A percentile compares a stretch with the other conserved stretches of the same genome.
phyloP scores from a whole-genome alignment of 768 basidiomycete genomes.

The Xerocomellus amylosporus region DNA sequence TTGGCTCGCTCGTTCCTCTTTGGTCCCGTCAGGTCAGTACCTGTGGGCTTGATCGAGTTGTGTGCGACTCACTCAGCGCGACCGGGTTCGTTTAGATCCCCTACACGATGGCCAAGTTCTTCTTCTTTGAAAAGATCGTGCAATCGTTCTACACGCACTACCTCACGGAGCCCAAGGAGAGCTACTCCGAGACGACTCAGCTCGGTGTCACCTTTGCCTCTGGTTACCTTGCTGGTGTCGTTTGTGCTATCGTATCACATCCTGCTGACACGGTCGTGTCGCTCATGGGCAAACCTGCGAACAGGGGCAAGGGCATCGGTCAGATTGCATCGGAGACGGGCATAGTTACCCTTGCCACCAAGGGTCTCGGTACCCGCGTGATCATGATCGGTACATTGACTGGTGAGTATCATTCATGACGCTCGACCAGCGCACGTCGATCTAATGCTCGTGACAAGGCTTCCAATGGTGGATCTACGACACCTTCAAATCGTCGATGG shows the following conservation, averaged over 20 bases:
- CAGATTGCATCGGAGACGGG: slow-evolving; percentile 73
- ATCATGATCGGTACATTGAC: slow-evolving; percentile 73
- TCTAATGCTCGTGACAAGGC: slow-evolving; percentile 38
- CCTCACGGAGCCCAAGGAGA: slow-evolving; percentile 74
- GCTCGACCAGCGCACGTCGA: not conserved
- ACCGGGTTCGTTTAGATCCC: slow-evolving; percentile 61
- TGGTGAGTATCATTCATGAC: slow-evolving; percentile 27
- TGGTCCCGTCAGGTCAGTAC: slow-evolving; percentile 81
- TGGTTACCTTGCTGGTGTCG: slow-evolving; percentile 93
- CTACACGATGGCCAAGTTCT: slow-evolving; percentile 99
- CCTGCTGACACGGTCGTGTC: slow-evolving; percentile 94
- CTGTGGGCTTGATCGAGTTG: no score
- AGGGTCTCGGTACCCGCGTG: slow-evolving; percentile 85
- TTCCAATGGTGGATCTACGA: slow-evolving; percentile 97
- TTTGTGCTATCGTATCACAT: slow-evolving; percentile 95
- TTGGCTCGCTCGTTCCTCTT: slow-evolving; percentile 80
- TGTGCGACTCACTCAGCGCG: not conserved
- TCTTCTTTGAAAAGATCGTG: slow-evolving; percentile 90
- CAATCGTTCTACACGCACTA: slow-evolving; percentile 85
- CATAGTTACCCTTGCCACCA: slow-evolving; percentile 61
- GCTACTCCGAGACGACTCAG: slow-evolving; percentile 78
- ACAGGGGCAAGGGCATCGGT: slow-evolving; percentile 78
- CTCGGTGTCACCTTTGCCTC: slow-evolving; percentile 87
- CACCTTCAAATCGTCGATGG: slow-evolving; percentile 79
- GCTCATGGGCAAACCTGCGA: slow-evolving; percentile 84